A percentile compares a stretch with the other conserved stretches of the same genome.
Conservation (phyloP, 2,329 filamentous ascomycete genomes). For the Diaporthe citriasiana region DNA sequence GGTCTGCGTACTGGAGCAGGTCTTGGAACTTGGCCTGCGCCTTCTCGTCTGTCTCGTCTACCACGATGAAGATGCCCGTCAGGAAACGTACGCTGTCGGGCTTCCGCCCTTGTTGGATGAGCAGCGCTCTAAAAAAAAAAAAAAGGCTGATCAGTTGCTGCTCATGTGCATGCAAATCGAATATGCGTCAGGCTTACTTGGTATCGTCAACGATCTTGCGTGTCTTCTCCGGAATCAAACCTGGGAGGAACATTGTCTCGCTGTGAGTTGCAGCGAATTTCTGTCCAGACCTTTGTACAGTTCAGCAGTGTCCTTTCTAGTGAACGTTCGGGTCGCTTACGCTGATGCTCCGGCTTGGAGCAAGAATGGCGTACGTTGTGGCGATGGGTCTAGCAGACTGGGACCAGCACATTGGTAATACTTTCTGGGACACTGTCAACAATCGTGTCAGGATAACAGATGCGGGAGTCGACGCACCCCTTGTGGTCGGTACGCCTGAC, state of each 20-base stretch:
- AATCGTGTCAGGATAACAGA: background rate
- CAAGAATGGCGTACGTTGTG: constrained; percentile 39
- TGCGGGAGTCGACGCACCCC: background rate
- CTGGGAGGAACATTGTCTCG: constrained; percentile 38
- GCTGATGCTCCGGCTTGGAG: constrained; percentile 37
- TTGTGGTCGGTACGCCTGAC: constrained; percentile 30
- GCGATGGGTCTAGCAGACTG: constrained; percentile 33
- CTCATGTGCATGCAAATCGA: background rate
- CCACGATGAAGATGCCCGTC: constrained; percentile 34
- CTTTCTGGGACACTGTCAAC: background rate
- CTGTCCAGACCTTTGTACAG: constrained; percentile 1
- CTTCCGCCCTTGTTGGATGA: constrained; percentile 1
- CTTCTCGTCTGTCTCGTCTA: constrained; percentile 37
- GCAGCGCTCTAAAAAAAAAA: background rate
- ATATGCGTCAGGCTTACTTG: background rate
- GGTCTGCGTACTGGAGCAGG: constrained; percentile 27
- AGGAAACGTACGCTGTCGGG: constrained; percentile 27
- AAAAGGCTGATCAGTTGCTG: background rate
- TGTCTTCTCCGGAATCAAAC: constrained; percentile 22
- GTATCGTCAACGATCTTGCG: constrained; percentile 28
- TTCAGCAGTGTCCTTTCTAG: background rate
- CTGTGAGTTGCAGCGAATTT: constrained; percentile 37
- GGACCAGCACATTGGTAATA: constrained; percentile 37
- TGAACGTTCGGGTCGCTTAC: background rate
- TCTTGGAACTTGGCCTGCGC: constrained; percentile 35